Evolutionary conservation across 139 green algal species (phyloP), one percentile per base, ranked within the genome.

Genomic region (Ulvella scutata): DNA sequence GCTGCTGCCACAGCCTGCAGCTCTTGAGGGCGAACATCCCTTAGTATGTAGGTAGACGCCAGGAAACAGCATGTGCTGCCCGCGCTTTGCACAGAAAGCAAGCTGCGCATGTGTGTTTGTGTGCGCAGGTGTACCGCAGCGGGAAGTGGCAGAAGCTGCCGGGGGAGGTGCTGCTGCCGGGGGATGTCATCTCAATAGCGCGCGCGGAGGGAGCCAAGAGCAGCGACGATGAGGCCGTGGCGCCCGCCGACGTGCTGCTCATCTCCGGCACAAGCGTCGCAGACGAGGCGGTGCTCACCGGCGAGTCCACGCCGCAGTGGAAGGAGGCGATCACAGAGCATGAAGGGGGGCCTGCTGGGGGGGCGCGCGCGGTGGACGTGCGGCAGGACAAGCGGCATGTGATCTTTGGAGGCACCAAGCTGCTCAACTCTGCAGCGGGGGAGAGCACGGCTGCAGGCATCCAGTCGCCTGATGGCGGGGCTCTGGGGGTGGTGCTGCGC

Each of bases 211-310:
- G 61, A 77, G 77, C 73, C 36, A 60, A 72, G 40, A 72, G 78
- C 36, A 62, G 59, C 6, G 79, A 84, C 34, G 84, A 92, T 38
- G 38, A 85, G 60, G 85, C 93, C 62, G 86, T 98, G 29, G 91
- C 85, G 38, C 62, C 89, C 2, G 89, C 90, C 44, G 94, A 99
- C 78, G 84, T 86, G 76, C 82, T 99, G 79, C 84, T 99, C 72
- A 79, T 99, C 44, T 87, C 87, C 0, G 94, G 94, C 38, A 94
- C 75, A 38, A 91, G 83, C 81, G 97, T 99, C 43, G 89, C 91
- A 38, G 96, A 98, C 77, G 94, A 99, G 83, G 88, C 94, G 3
- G 90, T 99, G 44, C 85, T 99, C 20, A 98, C 94, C 7, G 94
- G 93, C 26, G 91, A 97, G 85, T 91, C 82, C 6, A 96, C 89